phyloP scores from a whole-genome alignment of 2,329 filamentous ascomycete genomes.

The Colletotrichum sp. region DNA sequence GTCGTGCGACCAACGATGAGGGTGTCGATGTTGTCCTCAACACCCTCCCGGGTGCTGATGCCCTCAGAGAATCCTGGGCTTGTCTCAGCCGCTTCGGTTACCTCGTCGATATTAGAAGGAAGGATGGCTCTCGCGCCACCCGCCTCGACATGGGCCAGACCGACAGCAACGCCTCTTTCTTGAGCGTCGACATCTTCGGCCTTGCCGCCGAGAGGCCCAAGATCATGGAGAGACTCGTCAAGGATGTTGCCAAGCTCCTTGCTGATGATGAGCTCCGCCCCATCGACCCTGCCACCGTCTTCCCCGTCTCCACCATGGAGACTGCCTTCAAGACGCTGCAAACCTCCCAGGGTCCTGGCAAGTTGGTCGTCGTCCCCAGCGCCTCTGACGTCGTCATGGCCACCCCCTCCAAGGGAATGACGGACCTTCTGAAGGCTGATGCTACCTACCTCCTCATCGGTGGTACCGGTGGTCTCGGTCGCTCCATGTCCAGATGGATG shows the following conservation, averaged over 20 bases:
- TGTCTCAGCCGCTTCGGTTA: constrained; percentile 48
- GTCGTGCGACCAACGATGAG: constrained; percentile 28
- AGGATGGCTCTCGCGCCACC: constrained; percentile 42
- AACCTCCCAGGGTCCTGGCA: constrained; percentile 41
- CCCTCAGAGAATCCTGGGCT: constrained; percentile 45
- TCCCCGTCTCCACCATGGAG: constrained; percentile 43
- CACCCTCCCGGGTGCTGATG: constrained; percentile 47
- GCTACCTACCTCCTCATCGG: constrained; percentile 57
- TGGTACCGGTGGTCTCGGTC: constrained; percentile 56
- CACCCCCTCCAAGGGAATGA: constrained; percentile 37
- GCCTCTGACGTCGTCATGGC: constrained; percentile 46
- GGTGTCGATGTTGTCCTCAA: constrained; percentile 44
- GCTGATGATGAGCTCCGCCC: constrained; percentile 36
- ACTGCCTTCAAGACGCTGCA: constrained; percentile 40
- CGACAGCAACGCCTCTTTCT: constrained; percentile 50
- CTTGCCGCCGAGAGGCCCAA: constrained; percentile 46
- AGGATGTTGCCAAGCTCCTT: constrained; percentile 40
- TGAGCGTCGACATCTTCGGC: constrained; percentile 49
- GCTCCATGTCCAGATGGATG: constrained; percentile 55
- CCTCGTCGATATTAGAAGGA: constrained; percentile 49
- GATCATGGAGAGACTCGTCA: constrained; percentile 41
- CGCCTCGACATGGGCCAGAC: constrained; percentile 55
- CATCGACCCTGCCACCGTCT: constrained; percentile 36
- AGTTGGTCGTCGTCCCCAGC: constrained; percentile 47
- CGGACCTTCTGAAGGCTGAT: constrained; percentile 40